Base-by-base conservation (phyloP, 2,329 filamentous ascomycete genomes). In the Septoria linicola region DNA sequence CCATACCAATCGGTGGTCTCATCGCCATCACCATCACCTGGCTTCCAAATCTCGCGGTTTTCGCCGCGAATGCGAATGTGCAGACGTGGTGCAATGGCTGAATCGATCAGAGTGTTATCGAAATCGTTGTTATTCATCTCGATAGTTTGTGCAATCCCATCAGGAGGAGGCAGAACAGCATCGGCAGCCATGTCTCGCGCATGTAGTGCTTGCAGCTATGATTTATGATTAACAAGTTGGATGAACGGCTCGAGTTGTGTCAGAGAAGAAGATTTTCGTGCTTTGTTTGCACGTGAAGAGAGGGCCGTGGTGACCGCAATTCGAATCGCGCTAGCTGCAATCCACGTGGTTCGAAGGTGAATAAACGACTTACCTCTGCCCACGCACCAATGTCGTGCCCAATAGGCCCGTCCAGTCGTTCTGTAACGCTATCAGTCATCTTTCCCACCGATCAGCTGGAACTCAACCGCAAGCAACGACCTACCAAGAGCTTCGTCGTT, bases 11-110 rank as follows among this genome's bases (percentile, higher is more conserved):
- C 61, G 31, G 55, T 54, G 34, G 53, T 46, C 13, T 60, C 48
- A n/a, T 69, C 58, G 35, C 68, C 72, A 44, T 74, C 62, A 13
- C 66, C 66, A 39, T 74, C 68, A 11, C 61, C 62, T n/a, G 68
- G 63, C 8, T 57, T 58, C 72, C 71, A 75, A 11, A 73, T 61
- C 32, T 65, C 59, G 17, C 71, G 68, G 45, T 64, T 55, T 32
- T 63, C 8, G 16, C 57, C 44, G 16, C 10, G 48, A 56, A 35
- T 52, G 32, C 8, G 61, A 57, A 21, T 66, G 63, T 62, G 60
- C 5, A 53, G 53, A n/a, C 63, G 59, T 27, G 48, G 42, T 3
- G 58, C 54, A 4, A 47, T 54, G 10, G 17, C 39, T 6, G 58
- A 57, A 43, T 64, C 59, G 23, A 64, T 39, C 34, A 39, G 14